These are phyloP conservation scores for Xenoacremonium recifei DNA, from an alignment of 2,329 filamentous ascomycete species.

Conservation along the genomic window DNA sequence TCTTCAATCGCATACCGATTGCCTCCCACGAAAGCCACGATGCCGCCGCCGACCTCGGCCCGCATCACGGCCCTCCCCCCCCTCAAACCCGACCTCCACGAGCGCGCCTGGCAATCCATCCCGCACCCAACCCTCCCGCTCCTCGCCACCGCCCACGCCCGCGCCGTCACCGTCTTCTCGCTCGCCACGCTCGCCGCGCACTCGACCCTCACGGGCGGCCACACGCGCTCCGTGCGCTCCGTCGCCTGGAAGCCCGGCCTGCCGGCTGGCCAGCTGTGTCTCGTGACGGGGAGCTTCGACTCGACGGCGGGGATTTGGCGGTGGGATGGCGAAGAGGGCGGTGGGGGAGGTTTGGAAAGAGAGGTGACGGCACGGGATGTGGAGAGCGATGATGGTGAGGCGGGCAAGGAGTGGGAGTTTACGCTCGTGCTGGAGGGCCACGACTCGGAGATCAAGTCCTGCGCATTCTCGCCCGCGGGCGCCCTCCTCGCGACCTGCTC, in stretches of 20 bases:
- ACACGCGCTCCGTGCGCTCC: constrained; percentile 84
- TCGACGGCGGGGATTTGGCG: constrained; percentile 85
- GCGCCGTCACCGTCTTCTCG: constrained; percentile 86
- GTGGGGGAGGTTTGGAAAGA: constrained; percentile 37
- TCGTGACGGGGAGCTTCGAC: constrained; percentile 93
- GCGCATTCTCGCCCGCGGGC: constrained; percentile 71
- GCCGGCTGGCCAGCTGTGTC: constrained; percentile 62
- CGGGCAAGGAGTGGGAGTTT: constrained; percentile 86
- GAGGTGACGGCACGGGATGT: constrained; percentile 37
- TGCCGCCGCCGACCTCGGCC: constrained; percentile 25
- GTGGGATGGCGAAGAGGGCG: constrained; percentile 51
- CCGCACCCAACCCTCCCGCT: constrained; percentile 87
- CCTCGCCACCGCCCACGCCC: constrained; percentile 84
- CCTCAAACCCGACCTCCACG: constrained; percentile 56
- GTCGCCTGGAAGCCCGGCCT: constrained; percentile 83
- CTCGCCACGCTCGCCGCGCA: constrained; percentile 77
- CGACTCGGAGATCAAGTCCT: constrained; percentile 86
- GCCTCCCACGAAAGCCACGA: constrained; percentile 1
- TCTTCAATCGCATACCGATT: constrained; percentile 1
- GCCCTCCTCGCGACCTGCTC: constrained; percentile 85
- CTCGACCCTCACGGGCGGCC: constrained; percentile 78
- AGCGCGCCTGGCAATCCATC: constrained; percentile 80
- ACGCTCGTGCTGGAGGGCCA: constrained; percentile 91
- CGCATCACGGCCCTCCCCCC: constrained; percentile 45
- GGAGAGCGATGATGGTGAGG: constrained; percentile 42